Evolutionary conservation across 306 rosid genomes (phyloP), one percentile per base, ranked within the genome.

Genomic region (Castanea sativa): DNA sequence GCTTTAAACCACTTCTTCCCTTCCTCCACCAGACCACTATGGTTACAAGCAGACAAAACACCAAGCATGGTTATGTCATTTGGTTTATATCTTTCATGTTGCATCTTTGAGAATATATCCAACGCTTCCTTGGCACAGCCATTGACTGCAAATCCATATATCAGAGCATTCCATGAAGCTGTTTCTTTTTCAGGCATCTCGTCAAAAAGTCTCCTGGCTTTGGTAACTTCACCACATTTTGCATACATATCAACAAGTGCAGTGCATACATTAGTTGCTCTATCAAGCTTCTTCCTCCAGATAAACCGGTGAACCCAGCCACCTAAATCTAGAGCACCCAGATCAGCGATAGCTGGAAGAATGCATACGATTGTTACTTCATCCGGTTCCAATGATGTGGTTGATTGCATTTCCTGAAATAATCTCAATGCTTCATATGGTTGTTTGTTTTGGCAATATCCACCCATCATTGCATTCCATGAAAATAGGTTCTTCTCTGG

Each of bases 381-480:
- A 79, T 90, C 80, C 16, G 92, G 88, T 78, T 91, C 93, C 55
- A 87, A 64, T 6, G 55, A 41, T 0, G 73, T 60, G 25, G 69
- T 80, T 25, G 59, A 73, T 76, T 74, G 88, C 94, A 91, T 84
- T 74, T 88, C 78, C 6, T 69, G 80, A 80, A 91, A 89, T 83
- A 93, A 83, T 75, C 80, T 77, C 83, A 93, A 86, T 2, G 91
- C 96, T 59, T 88, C 91, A 21, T 33, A 80, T 5, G 95, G 81
- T 6, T 80, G 79, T 38, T 72, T 87, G 75, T 87, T 89, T 64
- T 78, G 76, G 84, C 94, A 85, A 86, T 91, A 90, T 0, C 98
- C 98, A 21, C 86, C 83, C 30, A 93, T 89, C 96, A 93, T 91
- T 43, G 90, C 86, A 78, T 89, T 93, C 93, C 97, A 89, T 72